Evolutionary conservation across 441 rosid species (phyloP), one percentile per base, ranked within the genome.

Genomic region (Capsella rubella): DNA sequence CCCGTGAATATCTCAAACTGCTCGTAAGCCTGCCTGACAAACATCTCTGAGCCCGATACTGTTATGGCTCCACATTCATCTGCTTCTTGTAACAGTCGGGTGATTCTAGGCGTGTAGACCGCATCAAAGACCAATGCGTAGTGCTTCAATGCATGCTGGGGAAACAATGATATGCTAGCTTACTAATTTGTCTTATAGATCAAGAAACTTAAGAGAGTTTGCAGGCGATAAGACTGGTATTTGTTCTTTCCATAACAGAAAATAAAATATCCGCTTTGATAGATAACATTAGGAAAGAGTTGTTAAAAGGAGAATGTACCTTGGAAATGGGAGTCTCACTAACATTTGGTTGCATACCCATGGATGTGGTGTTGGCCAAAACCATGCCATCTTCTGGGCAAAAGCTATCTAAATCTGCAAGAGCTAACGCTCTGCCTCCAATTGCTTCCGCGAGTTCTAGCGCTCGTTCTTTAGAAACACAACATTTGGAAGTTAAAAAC

Each of bases 1-100:
- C 93, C 95, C 2, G 99, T 89, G 83, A 83, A 93, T 34, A 87
- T 82, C 78, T 93, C 96, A 56, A 81, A 96, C 66, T 96, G 99
- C 69, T 80, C 90, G 25, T 87, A 93, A 21, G 97, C 99, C 70
- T 96, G 97, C 60, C 97, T 84, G 4, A 93, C 89, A 81, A 93
- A 89, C 97, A 95, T 93, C 82, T 95, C 98, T 74, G 85, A 55
- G 13, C 99, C 98, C 0, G 93, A 82, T 18, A 91, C 98, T 9
- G 76, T 78, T 9, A 74, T 62, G 31, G 94, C 98, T 73, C 95
- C 96, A 1, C 83, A 82, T 80, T 93, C 95, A 57, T 84, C 82
- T 34, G 98, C 97, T 78, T 95, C 98, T 55, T 85, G 76, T 81
- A 95, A 80, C 35, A 93, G 89, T 78, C 91, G 68, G 64, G 99